phyloP scores from a whole-genome alignment of 805 yeast genomes.

The Yamadazyma scolyti region DNA sequence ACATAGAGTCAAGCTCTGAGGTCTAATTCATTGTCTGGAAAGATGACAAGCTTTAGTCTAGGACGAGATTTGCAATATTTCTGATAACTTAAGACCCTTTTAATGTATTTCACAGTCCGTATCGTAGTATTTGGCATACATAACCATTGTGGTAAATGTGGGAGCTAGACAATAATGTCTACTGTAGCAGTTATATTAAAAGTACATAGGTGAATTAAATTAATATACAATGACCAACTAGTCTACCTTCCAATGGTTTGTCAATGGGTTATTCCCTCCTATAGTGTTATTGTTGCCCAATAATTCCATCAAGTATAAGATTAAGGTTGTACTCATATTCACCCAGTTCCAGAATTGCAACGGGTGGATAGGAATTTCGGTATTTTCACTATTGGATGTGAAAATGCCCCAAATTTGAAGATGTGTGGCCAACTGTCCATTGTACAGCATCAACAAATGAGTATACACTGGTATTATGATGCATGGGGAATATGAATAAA shows the following conservation, averaged over 20 bases:
- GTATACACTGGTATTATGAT: conserved; percentile 93
- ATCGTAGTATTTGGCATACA: too few species aligned
- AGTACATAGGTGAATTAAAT: conserved; percentile 3
- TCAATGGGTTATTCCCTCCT: conserved; percentile 30
- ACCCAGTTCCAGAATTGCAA: conserved; percentile 98
- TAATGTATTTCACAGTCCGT: conserved; percentile 5
- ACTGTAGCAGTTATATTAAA: conserved; percentile 1
- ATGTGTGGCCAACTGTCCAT: conserved; percentile 67
- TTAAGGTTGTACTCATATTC: conserved; percentile 75
- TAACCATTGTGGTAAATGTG: too few species aligned
- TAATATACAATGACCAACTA: conserved; percentile 15
- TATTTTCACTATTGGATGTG: conserved; percentile 25
- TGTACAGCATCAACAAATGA: conserved; percentile 86
- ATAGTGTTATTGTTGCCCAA: conserved; percentile 34
- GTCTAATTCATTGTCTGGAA: conserved; percentile 44
- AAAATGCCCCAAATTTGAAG: conserved; percentile 58
- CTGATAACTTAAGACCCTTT: conserved; percentile 23
- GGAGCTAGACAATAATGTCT: too few species aligned
- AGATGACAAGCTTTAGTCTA: conserved; percentile 38
- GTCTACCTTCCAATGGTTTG: conserved; percentile 43
- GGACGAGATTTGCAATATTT: conserved; percentile 71
- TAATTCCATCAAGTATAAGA: conserved; percentile 78
- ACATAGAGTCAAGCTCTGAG: conserved; percentile 93
- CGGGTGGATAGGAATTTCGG: conserved; percentile 48
- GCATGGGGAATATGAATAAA: conserved; percentile 90